Percentiles rank a stretch among this genome's conserved stretches.
Evolutionary conservation across 2,329 filamentous ascomycete genomes (phyloP).

Genomic region (Davidsoniella australis): DNA sequence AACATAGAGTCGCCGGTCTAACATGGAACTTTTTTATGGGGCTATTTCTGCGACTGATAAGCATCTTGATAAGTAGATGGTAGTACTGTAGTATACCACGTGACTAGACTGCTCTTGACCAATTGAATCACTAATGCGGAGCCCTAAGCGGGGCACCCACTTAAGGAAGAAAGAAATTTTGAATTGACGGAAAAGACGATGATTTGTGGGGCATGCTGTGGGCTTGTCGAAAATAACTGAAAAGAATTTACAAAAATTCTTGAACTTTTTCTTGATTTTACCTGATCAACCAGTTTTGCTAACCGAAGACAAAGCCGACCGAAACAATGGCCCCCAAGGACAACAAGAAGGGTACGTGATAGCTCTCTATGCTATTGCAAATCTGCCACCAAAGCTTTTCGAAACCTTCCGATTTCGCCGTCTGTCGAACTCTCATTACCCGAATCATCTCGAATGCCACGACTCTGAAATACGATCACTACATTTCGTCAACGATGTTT

Average conservation of each 20-base stretch:
- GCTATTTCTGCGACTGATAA: slow-evolving; percentile 4
- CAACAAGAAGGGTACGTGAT: slow-evolving; percentile 31
- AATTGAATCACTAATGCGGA: slow-evolving; percentile 1
- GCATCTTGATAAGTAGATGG: background rate
- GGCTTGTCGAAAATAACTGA: slow-evolving; percentile 1
- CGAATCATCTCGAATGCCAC: slow-evolving; percentile 11
- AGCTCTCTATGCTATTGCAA: slow-evolving; percentile 13
- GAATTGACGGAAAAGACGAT: background rate
- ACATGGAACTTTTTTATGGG: slow-evolving; percentile 9
- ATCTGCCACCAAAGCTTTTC: background rate
- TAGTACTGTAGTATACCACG: background rate
- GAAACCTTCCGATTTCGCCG: background rate
- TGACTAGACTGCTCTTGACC: background rate
- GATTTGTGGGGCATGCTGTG: background rate
- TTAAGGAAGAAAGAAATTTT: slow-evolving; percentile 2
- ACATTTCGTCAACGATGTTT: slow-evolving; percentile 2
- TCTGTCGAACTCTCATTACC: slow-evolving; percentile 4
- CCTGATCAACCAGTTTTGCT: slow-evolving; percentile 10
- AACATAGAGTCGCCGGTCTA: background rate
- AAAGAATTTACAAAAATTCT: slow-evolving; percentile 7
- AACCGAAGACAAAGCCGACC: slow-evolving; percentile 12
- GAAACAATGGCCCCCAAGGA: slow-evolving; percentile 25
- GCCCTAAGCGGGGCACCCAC: slow-evolving; percentile 9
- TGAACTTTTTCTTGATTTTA: slow-evolving; percentile 6
- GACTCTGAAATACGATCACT: slow-evolving; percentile 12